Evolutionary conservation across 139 green algal species (phyloP).

Genomic region (Helicosporidium sp.): DNA sequence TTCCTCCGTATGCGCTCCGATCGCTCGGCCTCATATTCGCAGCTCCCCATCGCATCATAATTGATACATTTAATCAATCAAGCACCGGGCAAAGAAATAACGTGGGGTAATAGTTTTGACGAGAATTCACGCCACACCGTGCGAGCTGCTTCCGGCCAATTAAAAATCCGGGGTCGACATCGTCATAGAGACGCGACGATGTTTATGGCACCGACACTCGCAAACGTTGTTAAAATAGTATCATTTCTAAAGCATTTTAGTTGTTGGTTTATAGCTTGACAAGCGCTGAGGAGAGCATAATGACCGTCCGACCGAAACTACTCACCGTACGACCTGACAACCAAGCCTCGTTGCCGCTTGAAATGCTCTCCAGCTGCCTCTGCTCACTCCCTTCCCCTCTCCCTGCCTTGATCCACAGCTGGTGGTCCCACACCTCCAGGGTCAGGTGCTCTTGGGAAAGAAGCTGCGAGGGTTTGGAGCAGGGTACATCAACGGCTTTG

Average conservation of each 20-base stretch:
- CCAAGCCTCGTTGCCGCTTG: too few species aligned
- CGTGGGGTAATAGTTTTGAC: too few species aligned
- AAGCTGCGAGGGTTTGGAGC: slow-evolving; percentile 39
- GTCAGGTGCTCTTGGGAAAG: slow-evolving; percentile 23
- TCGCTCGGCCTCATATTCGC: slow-evolving; percentile 1
- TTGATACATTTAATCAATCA: neutral
- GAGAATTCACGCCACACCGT: too few species aligned
- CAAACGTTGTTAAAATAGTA: too few species aligned
- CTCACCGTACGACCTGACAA: too few species aligned
- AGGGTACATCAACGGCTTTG: slow-evolving; percentile 33
- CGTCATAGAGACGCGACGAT: too few species aligned
- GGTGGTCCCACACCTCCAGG: slow-evolving; percentile 15
- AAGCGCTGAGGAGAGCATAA: too few species aligned
- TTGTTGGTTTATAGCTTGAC: neutral
- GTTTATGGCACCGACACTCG: too few species aligned
- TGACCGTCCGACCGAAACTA: too few species aligned
- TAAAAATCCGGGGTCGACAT: too few species aligned
- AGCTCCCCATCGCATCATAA: neutral
- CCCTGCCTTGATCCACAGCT: slow-evolving; percentile 9
- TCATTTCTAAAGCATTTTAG: neutral
- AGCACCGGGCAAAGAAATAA: neutral
- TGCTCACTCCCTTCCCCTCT: neutral
- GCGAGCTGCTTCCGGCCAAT: too few species aligned
- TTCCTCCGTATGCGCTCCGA: neutral
- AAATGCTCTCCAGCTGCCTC: too few species aligned